Evolutionary conservation across 2,329 filamentous ascomycete genomes (phyloP), one percentile per base, ranked within the genome.

Genomic region (Didymosphaeria variabile): DNA sequence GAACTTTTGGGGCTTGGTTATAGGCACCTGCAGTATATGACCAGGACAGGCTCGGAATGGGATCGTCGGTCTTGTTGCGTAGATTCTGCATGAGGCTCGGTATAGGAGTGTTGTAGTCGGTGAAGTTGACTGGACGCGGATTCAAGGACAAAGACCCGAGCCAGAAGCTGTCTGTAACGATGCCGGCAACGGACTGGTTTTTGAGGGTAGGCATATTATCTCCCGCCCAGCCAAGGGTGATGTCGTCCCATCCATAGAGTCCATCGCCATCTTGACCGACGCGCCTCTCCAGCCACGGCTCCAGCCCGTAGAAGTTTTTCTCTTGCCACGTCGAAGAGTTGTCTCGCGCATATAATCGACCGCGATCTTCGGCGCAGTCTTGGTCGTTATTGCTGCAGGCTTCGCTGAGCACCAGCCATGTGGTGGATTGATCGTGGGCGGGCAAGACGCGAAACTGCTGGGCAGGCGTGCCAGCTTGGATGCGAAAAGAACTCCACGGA

Each of bases 1-100:
- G 69, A 0, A 69, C 59, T 42, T 73, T 73, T 9, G 71, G 71
- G 5, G 65, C 60, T 9, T 66, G 55, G 56, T 75, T 71, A 57
- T 69, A 66, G 7, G 78, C 73, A 12, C 79, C 79, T n/a, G 80
- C 80, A 3, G 78, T 80, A 59, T 81, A 81, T 6, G 69, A 77
- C 72, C 72, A 81, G 0, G 75, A 79, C 7, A 70, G 56, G 52
- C 77, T 79, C 1, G 77, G 74, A 40, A 80, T 79, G 3, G 68
- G 66, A 10, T 34, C 32, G 29, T 68, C 66, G 4, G 62, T 66
- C n/a, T 67, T 57, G 32, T 73, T 69, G 19, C 64, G 62, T 26
- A 81, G 57, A 12, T 61, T 70, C 29, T 70, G 60, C 55, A 81
- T 59, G 12, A 55, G 32, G 13, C n/a, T 23, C 51, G 36, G 46